phyloP scores from a whole-genome alignment of 2,329 filamentous ascomycete species.

The Verticillium nonalfalfae region DNA sequence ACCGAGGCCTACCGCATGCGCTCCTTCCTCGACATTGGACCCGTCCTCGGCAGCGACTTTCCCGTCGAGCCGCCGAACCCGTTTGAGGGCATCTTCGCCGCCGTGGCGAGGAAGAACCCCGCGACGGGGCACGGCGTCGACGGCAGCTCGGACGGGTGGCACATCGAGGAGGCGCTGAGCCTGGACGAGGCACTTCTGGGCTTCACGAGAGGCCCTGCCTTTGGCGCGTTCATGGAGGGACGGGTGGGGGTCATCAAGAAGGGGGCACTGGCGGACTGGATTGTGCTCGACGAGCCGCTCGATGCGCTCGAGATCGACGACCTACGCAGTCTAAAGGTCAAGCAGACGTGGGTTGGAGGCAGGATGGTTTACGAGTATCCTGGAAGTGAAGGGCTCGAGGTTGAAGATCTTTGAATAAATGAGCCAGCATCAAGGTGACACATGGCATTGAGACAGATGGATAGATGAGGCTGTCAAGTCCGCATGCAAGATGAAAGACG shows the following conservation, averaged over 20 bases:
- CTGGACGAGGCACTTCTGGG: conserved; percentile 49
- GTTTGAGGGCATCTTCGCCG: conserved; percentile 64
- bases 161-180: conserved; percentile 51
- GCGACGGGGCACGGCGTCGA: conserved; percentile 43
- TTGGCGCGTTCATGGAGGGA: conserved; percentile 42
- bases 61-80: conserved; percentile 64
- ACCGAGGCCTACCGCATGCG: conserved; percentile 61
- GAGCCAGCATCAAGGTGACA: neutral
- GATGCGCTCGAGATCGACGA: conserved; percentile 42
- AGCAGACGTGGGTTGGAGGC: conserved; percentile 64
- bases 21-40: conserved; percentile 45
- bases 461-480: too few relatives aligned
- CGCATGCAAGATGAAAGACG: neutral
- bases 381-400: conserved; percentile 1
- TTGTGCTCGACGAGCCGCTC: conserved; percentile 57
- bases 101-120: conserved; percentile 55
- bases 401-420: neutral
- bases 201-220: conserved; percentile 10
- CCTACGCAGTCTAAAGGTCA: conserved; percentile 47
- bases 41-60: conserved; percentile 63
- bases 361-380: conserved; percentile 33
- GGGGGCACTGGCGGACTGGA: conserved; percentile 64
- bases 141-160: conserved; percentile 48
- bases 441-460: too few relatives aligned
- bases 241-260: conserved; percentile 51